Percentiles rank a stretch among this genome's conserved stretches.
phyloP scores from a whole-genome alignment of 2,329 filamentous ascomycete genomes.

The Exophiala mesophila region DNA sequence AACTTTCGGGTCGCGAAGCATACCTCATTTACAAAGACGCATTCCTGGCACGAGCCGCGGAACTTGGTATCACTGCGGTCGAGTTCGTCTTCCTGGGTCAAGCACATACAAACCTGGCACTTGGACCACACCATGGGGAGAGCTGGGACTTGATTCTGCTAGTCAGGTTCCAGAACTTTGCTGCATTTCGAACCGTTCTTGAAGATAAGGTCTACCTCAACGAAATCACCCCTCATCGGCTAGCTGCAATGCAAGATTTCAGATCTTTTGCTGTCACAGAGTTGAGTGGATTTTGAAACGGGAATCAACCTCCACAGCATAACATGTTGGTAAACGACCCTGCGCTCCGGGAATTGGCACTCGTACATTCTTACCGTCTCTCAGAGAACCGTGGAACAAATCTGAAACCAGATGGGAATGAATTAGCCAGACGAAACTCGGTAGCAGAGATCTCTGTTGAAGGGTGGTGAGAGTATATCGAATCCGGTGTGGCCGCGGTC shows the following conservation, averaged over 20 bases:
- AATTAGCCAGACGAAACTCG: too few relatives aligned
- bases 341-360: too few relatives aligned
- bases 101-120: slow-evolving; percentile 6
- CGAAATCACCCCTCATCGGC: slow-evolving; percentile 9
- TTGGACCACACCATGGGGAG: slow-evolving; percentile 6
- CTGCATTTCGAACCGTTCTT: slow-evolving; percentile 8
- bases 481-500: too few relatives aligned
- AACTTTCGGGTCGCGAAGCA: slow-evolving; percentile 3
- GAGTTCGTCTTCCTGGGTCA: slow-evolving; percentile 5
- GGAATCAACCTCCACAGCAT: too few relatives aligned
- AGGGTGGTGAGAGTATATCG: too few relatives aligned
- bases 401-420: too few relatives aligned
- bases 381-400: too few relatives aligned
- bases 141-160: slow-evolving; percentile 8
- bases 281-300: too few relatives aligned
- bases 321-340: too few relatives aligned
- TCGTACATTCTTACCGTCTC: too few relatives aligned
- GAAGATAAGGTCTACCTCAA: slow-evolving; percentile 5
- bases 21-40: slow-evolving; percentile 4
- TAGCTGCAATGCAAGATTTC: slow-evolving; percentile 6
- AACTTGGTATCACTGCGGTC: slow-evolving; percentile 1
- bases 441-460: too few relatives aligned
- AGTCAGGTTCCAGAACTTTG: slow-evolving; percentile 4
- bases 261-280: slow-evolving; percentile 8
- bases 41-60: slow-evolving; percentile 4